Percentiles rank a stretch among this genome's conserved stretches.
Evolutionary conservation across 1,284 basidiomycete genomes (phyloP).

Genomic region (Cryptococcus sp.): DNA sequence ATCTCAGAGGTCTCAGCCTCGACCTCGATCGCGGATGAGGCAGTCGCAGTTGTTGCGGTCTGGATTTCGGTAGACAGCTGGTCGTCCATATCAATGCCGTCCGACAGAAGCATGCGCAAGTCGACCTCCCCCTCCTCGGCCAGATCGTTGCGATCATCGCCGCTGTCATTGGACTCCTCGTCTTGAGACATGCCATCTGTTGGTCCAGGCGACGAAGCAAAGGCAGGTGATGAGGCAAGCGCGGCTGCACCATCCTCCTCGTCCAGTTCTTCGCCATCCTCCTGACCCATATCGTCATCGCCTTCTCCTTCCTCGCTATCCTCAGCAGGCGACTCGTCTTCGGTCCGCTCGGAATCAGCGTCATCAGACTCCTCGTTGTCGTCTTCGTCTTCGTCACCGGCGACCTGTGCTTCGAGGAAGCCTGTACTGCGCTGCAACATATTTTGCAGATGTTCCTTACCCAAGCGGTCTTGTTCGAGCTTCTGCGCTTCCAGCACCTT

Average conservation of each 20-base stretch:
- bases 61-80: not conserved
- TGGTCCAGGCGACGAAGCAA: too few species aligned
- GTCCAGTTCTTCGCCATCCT: conserved; percentile 29
- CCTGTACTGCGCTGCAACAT: conserved; percentile 88
- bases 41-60: not conserved
- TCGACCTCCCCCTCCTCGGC: conserved; percentile 22
- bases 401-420: conserved; percentile 78
- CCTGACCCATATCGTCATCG: conserved; percentile 41
- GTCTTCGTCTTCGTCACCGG: conserved; percentile 57
- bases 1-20: not conserved
- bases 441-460: conserved; percentile 83
- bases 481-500: conserved; percentile 62
- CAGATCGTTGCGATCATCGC: conserved; percentile 20
- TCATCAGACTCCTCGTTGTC: conserved; percentile 33
- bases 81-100: conserved; percentile 16
- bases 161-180: conserved; percentile 28
- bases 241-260: not conserved
- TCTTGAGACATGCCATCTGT: conserved; percentile 19
- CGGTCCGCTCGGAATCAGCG: conserved; percentile 32
- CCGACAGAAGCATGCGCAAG: conserved; percentile 27
- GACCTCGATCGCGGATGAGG: not conserved
- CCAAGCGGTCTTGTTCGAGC: conserved; percentile 66
- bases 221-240: too few species aligned
- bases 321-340: conserved; percentile 31
- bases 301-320: conserved; percentile 29